Evolutionary conservation across 495 filamentous ascomycete species (phyloP), one percentile per base, ranked within the genome.

Genomic region (Aspergillus sclerotioniger): DNA sequence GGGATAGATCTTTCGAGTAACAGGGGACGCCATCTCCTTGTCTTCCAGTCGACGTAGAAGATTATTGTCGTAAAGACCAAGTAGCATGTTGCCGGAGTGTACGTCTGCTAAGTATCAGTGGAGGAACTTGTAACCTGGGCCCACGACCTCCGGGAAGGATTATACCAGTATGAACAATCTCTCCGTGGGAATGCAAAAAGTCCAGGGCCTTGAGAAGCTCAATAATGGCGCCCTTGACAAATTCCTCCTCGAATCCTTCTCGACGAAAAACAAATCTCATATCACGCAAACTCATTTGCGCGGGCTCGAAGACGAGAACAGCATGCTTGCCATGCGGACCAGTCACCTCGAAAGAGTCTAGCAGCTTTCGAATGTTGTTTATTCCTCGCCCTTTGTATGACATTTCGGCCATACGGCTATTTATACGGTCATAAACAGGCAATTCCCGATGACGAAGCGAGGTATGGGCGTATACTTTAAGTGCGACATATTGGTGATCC

Each of bases 131-230:
- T 60, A 43, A 49, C n/a, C 31, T 29, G 44, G 16, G 43, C 43
- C 41, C 13, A 51, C 17, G 44, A 44, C 28, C 43, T 54, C 35
- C 20, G 19, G 48, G 15, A 48, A 44, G 12, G 16, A 51, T 15
- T 9, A 59, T 67, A 79, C 76, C 81, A 31, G 77, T 77, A 55
- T 84, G 79, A 12, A 80, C 69, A 35, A 75, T 45, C 10, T 72
- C 43, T 49, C 68, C 72, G 0, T 65, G 66, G 10, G 59, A 44
- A 62, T 81, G 78, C 3, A 82, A 52, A 55, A 71, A 80, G 37
- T 82, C 73, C 31, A 82, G 57, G 0, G 68, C 74, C 15, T 63
- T 47, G 12, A 67, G 58, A 49, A 65, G 56, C 49, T 63, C 63
- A 16, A 53, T 55, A 54, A 70, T 56, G 20, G 57, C 51, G 9